Conservation (phyloP, 169 alveolate species). For the Eimeria maxima region DNA sequence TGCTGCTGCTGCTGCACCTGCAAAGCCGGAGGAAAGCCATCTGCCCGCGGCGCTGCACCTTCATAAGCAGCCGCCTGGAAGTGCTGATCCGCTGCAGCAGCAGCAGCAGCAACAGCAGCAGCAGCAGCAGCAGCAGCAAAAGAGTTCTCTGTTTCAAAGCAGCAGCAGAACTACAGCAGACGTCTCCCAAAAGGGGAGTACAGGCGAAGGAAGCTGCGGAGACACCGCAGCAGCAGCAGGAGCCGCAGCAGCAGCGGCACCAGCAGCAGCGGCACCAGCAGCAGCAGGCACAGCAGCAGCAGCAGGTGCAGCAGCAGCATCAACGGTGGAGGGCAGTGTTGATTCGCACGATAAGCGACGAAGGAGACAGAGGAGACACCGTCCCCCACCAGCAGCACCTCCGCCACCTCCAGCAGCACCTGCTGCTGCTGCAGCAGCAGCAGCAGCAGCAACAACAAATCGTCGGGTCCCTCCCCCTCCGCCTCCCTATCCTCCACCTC, state of each 20-base stretch:
- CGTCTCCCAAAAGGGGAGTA: neutral
- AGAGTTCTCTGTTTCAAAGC: neutral
- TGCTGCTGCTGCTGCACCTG: neutral
- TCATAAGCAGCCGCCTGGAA: neutral
- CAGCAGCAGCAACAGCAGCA: slow-evolving; percentile 1
- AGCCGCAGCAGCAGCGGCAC: slow-evolving; percentile 48
- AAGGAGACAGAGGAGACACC: slow-evolving; percentile 48
- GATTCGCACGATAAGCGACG: neutral
- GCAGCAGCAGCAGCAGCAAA: slow-evolving; percentile 61
- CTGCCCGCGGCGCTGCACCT: neutral
- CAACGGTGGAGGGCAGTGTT: neutral
- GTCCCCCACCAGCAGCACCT: neutral
- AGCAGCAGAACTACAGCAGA: neutral
- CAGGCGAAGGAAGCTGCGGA: neutral
- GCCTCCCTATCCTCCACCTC: slow-evolving; percentile 33
- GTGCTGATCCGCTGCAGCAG: neutral
- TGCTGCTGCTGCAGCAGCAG: slow-evolving; percentile 39
- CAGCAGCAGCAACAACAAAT: slow-evolving; percentile 18
- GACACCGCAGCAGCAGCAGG: slow-evolving; percentile 28
- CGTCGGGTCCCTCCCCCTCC: neutral
- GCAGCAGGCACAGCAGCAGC: neutral
- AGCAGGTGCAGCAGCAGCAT: neutral
- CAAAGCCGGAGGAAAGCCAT: neutral
- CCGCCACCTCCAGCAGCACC: neutral
- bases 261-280: slow-evolving; percentile 34